These are phyloP conservation scores for Solanum hybrid DNA, from an alignment of 305 asterid genomes.

Conservation along the genomic window DNA sequence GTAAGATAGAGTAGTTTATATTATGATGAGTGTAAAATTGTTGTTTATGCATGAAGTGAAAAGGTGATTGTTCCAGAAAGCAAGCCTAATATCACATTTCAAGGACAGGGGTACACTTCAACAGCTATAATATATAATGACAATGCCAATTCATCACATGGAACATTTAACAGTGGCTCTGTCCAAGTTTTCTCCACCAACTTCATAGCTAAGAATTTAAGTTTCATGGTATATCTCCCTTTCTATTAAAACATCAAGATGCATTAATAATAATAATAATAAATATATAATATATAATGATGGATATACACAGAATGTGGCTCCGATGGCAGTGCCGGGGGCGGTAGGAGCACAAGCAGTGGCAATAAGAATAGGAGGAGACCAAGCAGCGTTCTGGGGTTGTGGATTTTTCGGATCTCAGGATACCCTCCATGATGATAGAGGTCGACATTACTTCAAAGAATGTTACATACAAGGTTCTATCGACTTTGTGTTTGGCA, in stretches of 20 bases:
- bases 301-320: constrained; percentile 46
- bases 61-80: constrained; percentile 53
- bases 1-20: background rate
- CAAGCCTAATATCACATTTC: constrained; percentile 73
- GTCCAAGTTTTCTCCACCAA: constrained; percentile 73
- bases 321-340: constrained; percentile 74
- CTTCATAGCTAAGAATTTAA: constrained; percentile 73
- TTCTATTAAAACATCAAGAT: background rate
- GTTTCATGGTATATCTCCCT: constrained; percentile 55
- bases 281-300: background rate
- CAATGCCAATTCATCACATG: constrained; percentile 68
- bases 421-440: constrained; percentile 78
- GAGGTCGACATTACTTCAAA: constrained; percentile 79
- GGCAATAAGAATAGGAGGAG: constrained; percentile 71
- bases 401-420: constrained; percentile 94
- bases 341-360: constrained; percentile 83
- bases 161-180: constrained; percentile 74
- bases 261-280: background rate
- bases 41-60: constrained; percentile 34
- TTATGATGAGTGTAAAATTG: background rate
- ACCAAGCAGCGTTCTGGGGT: constrained; percentile 74
- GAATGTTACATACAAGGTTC: constrained; percentile 91
- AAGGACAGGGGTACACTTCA: constrained; percentile 81
- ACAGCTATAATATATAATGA: constrained; percentile 86
- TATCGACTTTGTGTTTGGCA: constrained; percentile 79